Percentiles rank a stretch among this genome's conserved stretches.
Evolutionary conservation across 1,139 yeast genomes (phyloP).

Genomic region (Candida dubliniensis): DNA sequence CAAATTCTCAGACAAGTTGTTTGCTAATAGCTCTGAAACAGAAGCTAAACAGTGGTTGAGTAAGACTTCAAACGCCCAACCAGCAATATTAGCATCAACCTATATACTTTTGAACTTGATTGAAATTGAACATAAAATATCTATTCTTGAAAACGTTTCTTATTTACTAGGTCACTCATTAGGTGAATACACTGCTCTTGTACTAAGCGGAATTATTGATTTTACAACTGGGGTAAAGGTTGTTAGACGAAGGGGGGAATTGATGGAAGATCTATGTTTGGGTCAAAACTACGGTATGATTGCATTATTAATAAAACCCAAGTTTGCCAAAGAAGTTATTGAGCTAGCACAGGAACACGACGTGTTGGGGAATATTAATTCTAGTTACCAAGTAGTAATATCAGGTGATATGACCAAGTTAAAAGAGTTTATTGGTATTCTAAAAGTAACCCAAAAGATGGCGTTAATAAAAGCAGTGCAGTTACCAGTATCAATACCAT

Average conservation of each 20-base stretch:
- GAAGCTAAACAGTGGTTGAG: slow-evolving; percentile 20
- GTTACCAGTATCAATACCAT: slow-evolving; percentile 55
- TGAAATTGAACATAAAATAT: slow-evolving; percentile 22
- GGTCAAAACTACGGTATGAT: slow-evolving; percentile 34
- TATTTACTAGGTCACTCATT: slow-evolving; percentile 56
- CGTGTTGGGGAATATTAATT: slow-evolving; percentile 45
- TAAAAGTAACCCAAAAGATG: slow-evolving; percentile 2
- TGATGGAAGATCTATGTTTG: slow-evolving; percentile 41
- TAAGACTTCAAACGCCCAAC: slow-evolving; percentile 59
- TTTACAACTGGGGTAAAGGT: slow-evolving; percentile 45
- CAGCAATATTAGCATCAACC: slow-evolving; percentile 55
- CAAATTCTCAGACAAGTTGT: slow-evolving; percentile 36
- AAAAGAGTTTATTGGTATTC: slow-evolving; percentile 13
- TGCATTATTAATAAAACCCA: slow-evolving; percentile 32
- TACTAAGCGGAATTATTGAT: slow-evolving; percentile 41
- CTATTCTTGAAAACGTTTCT: slow-evolving; percentile 22
- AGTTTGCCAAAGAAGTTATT: slow-evolving; percentile 20
- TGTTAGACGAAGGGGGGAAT: slow-evolving; percentile 51
- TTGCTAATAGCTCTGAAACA: slow-evolving; percentile 12
- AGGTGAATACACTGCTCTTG: slow-evolving; percentile 57
- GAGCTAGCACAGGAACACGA: slow-evolving; percentile 19
- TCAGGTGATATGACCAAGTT: slow-evolving; percentile 37
- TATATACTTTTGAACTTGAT: slow-evolving; percentile 35
- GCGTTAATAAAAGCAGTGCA: slow-evolving; percentile 8
- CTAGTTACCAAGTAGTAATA: slow-evolving; percentile 42